These are phyloP conservation scores for Verticillium klebahnii DNA, from an alignment of 2,329 filamentous ascomycete genomes.

Conservation along the genomic window DNA sequence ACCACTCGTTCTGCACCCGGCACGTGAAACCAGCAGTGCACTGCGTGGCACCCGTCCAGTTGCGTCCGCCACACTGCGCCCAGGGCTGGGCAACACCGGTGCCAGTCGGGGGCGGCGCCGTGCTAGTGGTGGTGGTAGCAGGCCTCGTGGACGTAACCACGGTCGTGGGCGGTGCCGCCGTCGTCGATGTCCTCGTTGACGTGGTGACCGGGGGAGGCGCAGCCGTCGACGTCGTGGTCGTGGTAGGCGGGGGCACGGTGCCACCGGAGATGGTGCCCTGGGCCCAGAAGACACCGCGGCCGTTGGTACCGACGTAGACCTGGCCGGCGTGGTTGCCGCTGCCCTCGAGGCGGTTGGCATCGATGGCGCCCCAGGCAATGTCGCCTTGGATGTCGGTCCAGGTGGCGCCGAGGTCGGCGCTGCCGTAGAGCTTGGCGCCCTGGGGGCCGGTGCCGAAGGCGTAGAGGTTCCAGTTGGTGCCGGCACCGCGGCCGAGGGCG, in stretches of 20 bases:
- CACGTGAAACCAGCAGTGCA: slow-evolving; percentile 27
- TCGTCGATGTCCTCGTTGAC: neutral
- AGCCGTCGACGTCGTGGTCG: slow-evolving; percentile 24
- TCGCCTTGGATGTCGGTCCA: slow-evolving; percentile 43
- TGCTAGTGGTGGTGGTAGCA: slow-evolving; percentile 3
- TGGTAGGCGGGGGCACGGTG: slow-evolving; percentile 1
- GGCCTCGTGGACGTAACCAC: neutral
- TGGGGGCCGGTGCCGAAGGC: slow-evolving; percentile 38
- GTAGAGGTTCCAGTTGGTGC: slow-evolving; percentile 39
- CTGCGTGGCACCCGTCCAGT: slow-evolving; percentile 29
- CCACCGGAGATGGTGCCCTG: neutral
- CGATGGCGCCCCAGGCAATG: slow-evolving; percentile 40
- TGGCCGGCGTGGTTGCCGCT: slow-evolving; percentile 39
- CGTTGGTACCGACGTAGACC: slow-evolving; percentile 47
- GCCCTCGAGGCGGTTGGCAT: slow-evolving; percentile 33
- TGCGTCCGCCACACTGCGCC: slow-evolving; percentile 37
- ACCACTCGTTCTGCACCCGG: slow-evolving; percentile 20
- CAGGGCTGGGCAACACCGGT: slow-evolving; percentile 12
- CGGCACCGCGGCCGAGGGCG: slow-evolving; percentile 35
- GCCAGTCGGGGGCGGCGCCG: slow-evolving; percentile 6
- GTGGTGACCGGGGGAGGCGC: slow-evolving; percentile 13
- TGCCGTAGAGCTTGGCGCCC: slow-evolving; percentile 40
- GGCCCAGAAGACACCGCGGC: slow-evolving; percentile 36
- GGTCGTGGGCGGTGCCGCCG: neutral
- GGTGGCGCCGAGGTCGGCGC: slow-evolving; percentile 33